Percentiles rank a stretch among this genome's conserved stretches.
Evolutionary conservation across 169 alveolate genomes (phyloP).

Genomic region (Cardiosporidium cionae): DNA sequence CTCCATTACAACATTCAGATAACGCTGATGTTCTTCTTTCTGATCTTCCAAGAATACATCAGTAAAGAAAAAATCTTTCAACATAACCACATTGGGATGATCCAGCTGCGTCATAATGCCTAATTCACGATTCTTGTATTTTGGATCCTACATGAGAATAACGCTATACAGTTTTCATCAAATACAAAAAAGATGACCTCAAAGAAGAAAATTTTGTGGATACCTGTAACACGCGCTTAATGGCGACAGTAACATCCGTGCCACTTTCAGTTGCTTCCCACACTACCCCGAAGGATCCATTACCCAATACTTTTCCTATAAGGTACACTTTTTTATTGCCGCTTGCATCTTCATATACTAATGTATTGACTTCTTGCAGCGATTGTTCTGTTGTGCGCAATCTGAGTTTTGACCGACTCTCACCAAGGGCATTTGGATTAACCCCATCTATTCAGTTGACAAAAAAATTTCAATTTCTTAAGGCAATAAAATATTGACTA

Average conservation of each 20-base stretch:
- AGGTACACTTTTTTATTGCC: too few species aligned
- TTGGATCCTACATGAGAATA: slow-evolving; percentile 58
- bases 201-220: too few species aligned
- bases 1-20: slow-evolving; percentile 93
- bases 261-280: slow-evolving; percentile 84
- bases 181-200: too few species aligned
- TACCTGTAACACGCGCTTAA: slow-evolving; percentile 91
- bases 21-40: slow-evolving; percentile 49
- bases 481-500: too few species aligned
- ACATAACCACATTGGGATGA: slow-evolving; percentile 85
- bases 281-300: slow-evolving; percentile 97
- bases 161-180: too few species aligned
- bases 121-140: slow-evolving; percentile 93
- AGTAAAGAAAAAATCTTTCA: slow-evolving; percentile 80
- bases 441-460: too few species aligned
- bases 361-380: too few species aligned
- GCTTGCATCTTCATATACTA: too few species aligned
- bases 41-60: slow-evolving; percentile 39
- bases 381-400: too few species aligned
- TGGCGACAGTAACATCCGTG: slow-evolving; percentile 91
- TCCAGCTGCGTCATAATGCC: slow-evolving; percentile 82
- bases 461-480: too few species aligned
- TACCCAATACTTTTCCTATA: slow-evolving; percentile 90
- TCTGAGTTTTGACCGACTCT: too few species aligned
- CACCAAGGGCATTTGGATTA: too few species aligned